Evolutionary conservation across 2,329 filamentous ascomycete genomes (phyloP), one percentile per base, ranked within the genome.

Genomic region (Penicillium freii): DNA sequence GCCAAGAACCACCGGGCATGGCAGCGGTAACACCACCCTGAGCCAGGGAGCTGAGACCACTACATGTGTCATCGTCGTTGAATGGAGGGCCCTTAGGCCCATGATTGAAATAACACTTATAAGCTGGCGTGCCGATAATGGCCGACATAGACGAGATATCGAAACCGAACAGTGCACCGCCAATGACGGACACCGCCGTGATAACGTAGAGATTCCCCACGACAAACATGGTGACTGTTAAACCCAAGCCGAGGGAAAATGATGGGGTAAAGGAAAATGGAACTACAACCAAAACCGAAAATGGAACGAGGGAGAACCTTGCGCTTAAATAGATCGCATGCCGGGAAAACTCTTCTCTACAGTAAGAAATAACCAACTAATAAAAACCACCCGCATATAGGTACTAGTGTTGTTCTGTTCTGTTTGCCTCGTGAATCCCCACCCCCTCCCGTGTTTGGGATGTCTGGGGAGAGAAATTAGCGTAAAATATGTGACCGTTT

Each of bases 1-100:
- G 72, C 58, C 88, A 84, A 1, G 87, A 89, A n/a, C 88, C 88
- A 43, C 84, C 87, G 7, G 87, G 85, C 87, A 91, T 90, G 3
- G 87, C 78, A 21, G 87, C 87, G 1, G 87, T 88, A 66, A 91
- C 90, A 33, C 81, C 87, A 38, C 86, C 87, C 73, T 90, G 87
- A 0, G 80, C 75, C 61, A 83, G 65, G 3, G 78, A 66, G 5
- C 56, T 69, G 2, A 80, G 79, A 45, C 82, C 82, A 19, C 72
- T 72, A 66, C 82, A 84, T 4, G 70, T 31, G 1, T 65, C 63
- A 21, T 64, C 55, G 34, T 71, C 63, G 10, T 70, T 90, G 84
- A 60, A 83, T 79, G 56, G 86, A 81, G 40, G 90, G 3, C 61
- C 66, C 82, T 48, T 88, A 77, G 48, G 54, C 58, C 68, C 69